Conservation (phyloP, 257 asterid genomes). For the Solanum ossicruentum region DNA sequence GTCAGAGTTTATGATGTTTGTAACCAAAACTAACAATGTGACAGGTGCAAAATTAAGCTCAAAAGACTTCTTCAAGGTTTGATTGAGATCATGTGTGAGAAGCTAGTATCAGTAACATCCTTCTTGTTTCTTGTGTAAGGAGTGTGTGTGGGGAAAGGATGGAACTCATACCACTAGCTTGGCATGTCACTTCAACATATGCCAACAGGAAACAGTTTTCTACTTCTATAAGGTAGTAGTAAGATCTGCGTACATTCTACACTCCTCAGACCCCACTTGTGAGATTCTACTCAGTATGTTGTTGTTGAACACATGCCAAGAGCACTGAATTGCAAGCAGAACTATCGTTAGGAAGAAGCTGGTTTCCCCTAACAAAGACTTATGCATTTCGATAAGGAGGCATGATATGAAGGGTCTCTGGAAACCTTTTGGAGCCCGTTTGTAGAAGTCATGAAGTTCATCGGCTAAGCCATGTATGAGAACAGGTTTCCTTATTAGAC, state of each 20-base stretch:
- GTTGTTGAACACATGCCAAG: neutral
- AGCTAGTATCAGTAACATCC: neutral
- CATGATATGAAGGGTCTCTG: neutral
- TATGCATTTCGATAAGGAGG: neutral
- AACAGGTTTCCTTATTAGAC: slow-evolving; percentile 22
- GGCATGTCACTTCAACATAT: neutral
- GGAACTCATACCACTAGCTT: neutral
- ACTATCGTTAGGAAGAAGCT: neutral
- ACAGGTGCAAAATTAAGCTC: neutral
- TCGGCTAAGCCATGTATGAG: slow-evolving; percentile 19
- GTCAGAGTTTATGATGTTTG: neutral
- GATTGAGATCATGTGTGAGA: neutral
- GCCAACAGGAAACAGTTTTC: no score
- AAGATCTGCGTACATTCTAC: no score
- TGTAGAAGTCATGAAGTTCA: slow-evolving; percentile 17
- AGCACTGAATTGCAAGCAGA: neutral
- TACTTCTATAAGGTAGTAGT: no score
- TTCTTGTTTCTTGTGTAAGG: neutral
- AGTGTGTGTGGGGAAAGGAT: neutral
- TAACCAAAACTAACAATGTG: neutral
- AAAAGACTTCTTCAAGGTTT: neutral
- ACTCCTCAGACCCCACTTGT: no score
- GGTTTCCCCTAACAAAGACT: neutral
- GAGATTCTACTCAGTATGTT: no score
- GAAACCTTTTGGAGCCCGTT: neutral